Evolutionary conservation across 495 filamentous ascomycete species (phyloP).

Genomic region (Schizothecium vesticola): DNA sequence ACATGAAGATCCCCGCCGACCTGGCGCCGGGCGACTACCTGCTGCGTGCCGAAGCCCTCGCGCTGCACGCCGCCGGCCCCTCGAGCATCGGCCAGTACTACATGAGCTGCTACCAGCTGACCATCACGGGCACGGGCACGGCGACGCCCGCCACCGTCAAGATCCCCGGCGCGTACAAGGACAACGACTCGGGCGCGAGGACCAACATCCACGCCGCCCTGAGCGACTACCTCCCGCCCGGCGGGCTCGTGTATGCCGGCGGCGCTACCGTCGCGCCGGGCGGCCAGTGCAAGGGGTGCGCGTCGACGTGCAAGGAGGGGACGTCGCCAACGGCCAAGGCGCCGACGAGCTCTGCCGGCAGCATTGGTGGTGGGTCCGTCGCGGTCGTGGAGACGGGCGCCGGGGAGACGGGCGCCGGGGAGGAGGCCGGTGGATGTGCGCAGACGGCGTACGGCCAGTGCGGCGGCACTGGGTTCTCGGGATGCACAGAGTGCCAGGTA

Average conservation of each 20-base stretch:
- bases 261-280: slow-evolving; percentile 33
- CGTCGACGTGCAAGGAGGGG: slow-evolving; percentile 36
- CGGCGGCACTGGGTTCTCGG: slow-evolving; percentile 38
- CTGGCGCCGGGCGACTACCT: slow-evolving; percentile 48
- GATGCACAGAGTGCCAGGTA: slow-evolving; percentile 37
- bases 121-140: slow-evolving; percentile 30
- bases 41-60: slow-evolving; percentile 47
- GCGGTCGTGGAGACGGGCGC: background rate
- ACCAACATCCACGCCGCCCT: slow-evolving; percentile 44
- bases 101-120: slow-evolving; percentile 47
- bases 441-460: slow-evolving; percentile 40
- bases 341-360: background rate
- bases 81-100: slow-evolving; percentile 44
- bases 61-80: slow-evolving; percentile 43
- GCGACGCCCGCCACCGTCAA: slow-evolving; percentile 34
- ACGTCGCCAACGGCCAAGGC: slow-evolving; percentile 17
- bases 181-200: slow-evolving; percentile 45
- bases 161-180: slow-evolving; percentile 45
- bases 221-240: slow-evolving; percentile 34
- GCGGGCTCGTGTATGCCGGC: slow-evolving; percentile 35
- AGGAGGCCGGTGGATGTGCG: slow-evolving; percentile 20
- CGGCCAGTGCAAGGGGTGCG: slow-evolving; percentile 32
- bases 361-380: slow-evolving; percentile 7
- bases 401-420: slow-evolving; percentile 10
- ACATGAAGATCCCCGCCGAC: slow-evolving; percentile 43